Conservation (phyloP, 1,284 basidiomycete genomes). For the Ceratobasidium sp. region DNA sequence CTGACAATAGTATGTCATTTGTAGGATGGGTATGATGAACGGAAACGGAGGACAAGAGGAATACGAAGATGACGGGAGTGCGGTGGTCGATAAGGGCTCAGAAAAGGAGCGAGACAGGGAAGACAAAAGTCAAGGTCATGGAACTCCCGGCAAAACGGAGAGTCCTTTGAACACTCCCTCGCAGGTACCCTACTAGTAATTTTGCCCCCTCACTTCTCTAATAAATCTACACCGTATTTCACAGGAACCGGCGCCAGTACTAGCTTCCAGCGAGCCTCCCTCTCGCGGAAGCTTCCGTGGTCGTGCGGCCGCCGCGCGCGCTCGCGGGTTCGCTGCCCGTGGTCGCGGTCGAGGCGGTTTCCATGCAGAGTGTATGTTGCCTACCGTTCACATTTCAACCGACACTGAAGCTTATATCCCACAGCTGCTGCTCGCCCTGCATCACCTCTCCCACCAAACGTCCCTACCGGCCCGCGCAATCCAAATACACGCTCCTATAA, state of each 20-base stretch:
- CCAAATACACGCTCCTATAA: conserved; percentile 66
- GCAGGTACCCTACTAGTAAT: conserved; percentile 46
- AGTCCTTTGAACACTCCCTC: conserved; percentile 14
- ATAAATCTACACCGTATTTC: background rate
- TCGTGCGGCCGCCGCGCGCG: conserved; percentile 38
- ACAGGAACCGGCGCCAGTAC: conserved; percentile 15
- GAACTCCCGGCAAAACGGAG: conserved; percentile 21
- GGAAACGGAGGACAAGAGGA: conserved; percentile 36
- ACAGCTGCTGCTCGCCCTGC: conserved; percentile 70
- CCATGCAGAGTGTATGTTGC: conserved; percentile 47
- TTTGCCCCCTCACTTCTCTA: conserved; percentile 49
- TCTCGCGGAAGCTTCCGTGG: conserved; percentile 38
- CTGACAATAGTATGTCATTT: background rate
- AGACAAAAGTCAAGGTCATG: conserved; percentile 34
- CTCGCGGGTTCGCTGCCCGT: conserved; percentile 49
- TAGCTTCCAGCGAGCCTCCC: conserved; percentile 38
- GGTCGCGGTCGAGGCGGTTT: conserved; percentile 56
- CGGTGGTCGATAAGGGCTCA: background rate
- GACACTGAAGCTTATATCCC: conserved; percentile 37
- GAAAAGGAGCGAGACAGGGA: conserved; percentile 29
- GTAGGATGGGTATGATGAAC: conserved; percentile 38
- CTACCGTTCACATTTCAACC: background rate
- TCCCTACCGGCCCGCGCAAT: conserved; percentile 85
- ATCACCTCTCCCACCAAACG: conserved; percentile 81
- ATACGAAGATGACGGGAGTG: conserved; percentile 35